Percentiles rank a stretch among this genome's conserved stretches.
phyloP scores from a whole-genome alignment of 164 flowering plant genomes.

The Saururus chinensis region DNA sequence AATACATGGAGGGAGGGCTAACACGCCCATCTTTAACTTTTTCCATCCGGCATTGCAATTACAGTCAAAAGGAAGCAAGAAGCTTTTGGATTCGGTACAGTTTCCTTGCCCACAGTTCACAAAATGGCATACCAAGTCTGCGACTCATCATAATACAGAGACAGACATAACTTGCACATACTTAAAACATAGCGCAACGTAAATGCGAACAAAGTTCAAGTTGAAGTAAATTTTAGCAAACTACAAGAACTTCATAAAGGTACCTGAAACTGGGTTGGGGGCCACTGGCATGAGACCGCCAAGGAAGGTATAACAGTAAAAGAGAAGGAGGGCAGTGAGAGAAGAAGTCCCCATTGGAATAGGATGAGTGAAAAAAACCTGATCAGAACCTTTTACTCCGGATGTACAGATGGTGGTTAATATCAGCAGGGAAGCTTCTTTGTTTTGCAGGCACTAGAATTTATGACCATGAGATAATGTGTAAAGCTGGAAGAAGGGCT shows the following conservation, averaged over 20 bases:
- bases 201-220: too few species aligned
- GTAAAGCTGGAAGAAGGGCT: too few species aligned
- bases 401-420: too few species aligned
- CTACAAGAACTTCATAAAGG: too few species aligned
- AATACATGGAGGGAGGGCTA: slow-evolving; percentile 1
- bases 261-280: background rate
- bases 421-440: too few species aligned
- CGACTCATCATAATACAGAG: background rate
- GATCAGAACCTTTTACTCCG: too few species aligned
- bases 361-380: background rate
- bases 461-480: too few species aligned
- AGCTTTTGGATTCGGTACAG: slow-evolving; percentile 1
- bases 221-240: too few species aligned
- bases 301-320: background rate
- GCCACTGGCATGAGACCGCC: background rate
- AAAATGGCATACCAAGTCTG: background rate
- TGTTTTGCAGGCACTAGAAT: too few species aligned
- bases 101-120: slow-evolving; percentile 1
- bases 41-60: background rate
- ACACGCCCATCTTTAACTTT: background rate
- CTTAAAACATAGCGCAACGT: too few species aligned
- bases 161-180: too few species aligned
- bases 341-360: background rate
- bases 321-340: background rate
- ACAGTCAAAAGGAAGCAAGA: slow-evolving; percentile 1